A percentile compares a stretch with the other conserved stretches of the same genome.
phyloP scores from a whole-genome alignment of 2,329 filamentous ascomycete genomes.

The Cordyceps fumosorosea region DNA sequence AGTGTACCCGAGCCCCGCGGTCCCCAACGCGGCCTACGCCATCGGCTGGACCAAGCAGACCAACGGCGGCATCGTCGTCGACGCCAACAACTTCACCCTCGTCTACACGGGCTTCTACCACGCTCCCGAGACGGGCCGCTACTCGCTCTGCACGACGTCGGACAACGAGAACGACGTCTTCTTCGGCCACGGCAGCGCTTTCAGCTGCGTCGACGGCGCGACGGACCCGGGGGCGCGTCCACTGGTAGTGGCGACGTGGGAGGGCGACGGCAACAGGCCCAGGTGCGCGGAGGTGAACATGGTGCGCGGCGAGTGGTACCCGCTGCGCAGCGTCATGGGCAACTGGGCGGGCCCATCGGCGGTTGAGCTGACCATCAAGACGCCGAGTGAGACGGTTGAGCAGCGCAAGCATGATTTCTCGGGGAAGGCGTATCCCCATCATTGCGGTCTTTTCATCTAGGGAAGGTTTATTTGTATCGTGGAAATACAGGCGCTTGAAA shows the following conservation, averaged over 20 bases:
- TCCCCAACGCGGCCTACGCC: constrained; percentile 11
- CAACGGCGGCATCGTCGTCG: constrained; percentile 17
- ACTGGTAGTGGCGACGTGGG: constrained; percentile 15
- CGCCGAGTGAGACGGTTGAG: constrained; percentile 12
- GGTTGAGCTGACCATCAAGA: constrained; percentile 14
- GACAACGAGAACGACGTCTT: constrained; percentile 20
- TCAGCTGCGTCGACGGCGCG: constrained; percentile 14
- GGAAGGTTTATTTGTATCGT: not conserved
- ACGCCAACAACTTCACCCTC: constrained; percentile 21
- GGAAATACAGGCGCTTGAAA: not conserved
- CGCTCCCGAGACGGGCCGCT: constrained; percentile 14
- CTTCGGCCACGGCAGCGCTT: constrained; percentile 19
- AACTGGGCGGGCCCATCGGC: constrained; percentile 16
- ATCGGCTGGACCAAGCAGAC: constrained; percentile 12
- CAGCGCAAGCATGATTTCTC: constrained; percentile 10
- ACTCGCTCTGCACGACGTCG: constrained; percentile 18
- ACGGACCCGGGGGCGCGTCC: constrained; percentile 9
- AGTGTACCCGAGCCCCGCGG: constrained; percentile 7
- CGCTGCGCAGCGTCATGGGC: constrained; percentile 19
- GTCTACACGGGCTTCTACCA: constrained; percentile 18
- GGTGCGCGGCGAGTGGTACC: constrained; percentile 16
- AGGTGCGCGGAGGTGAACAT: constrained; percentile 16
- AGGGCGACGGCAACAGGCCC: constrained; percentile 15
- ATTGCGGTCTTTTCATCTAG: not conserved
- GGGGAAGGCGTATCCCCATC: constrained; percentile 8